Conservation (phyloP, 1,284 basidiomycete species). For the Macrocybe sp. region DNA sequence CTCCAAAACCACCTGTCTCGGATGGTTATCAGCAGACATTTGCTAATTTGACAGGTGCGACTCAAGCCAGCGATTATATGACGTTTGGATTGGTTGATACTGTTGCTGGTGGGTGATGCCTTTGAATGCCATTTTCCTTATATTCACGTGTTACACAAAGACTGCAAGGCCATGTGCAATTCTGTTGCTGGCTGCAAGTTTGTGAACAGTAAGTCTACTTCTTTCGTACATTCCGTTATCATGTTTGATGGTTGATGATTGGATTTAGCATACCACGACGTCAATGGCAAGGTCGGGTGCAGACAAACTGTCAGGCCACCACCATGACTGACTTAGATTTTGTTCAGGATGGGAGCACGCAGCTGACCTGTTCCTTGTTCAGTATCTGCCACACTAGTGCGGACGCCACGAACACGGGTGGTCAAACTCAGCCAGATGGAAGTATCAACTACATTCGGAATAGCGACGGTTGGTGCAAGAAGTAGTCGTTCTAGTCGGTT, state of each 20-base stretch:
- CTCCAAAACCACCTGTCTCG: constrained; percentile 18
- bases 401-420: constrained; percentile 33
- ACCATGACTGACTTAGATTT: too few relatives aligned
- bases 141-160: constrained; percentile 13
- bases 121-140: not conserved
- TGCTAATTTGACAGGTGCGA: constrained; percentile 34
- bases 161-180: constrained; percentile 40
- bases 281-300: constrained; percentile 30
- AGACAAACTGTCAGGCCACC: too few relatives aligned
- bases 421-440: constrained; percentile 38
- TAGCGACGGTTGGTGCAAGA: constrained; percentile 37
- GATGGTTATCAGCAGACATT: constrained; percentile 35
- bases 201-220: constrained; percentile 33
- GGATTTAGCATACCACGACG: constrained; percentile 36
- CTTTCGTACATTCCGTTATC: not conserved
- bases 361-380: constrained; percentile 38
- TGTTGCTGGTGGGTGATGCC: constrained; percentile 26
- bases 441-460: constrained; percentile 32
- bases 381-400: constrained; percentile 25
- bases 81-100: constrained; percentile 42
- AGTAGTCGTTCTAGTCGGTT: too few relatives aligned
- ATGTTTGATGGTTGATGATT: not conserved
- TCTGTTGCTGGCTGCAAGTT: constrained; percentile 34
- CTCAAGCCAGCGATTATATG: constrained; percentile 34
- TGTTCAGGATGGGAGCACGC: constrained; percentile 26